A percentile compares a stretch with the other conserved stretches of the same genome.
phyloP scores from a whole-genome alignment of 148 eudicot species.

The Drosera capensis region DNA sequence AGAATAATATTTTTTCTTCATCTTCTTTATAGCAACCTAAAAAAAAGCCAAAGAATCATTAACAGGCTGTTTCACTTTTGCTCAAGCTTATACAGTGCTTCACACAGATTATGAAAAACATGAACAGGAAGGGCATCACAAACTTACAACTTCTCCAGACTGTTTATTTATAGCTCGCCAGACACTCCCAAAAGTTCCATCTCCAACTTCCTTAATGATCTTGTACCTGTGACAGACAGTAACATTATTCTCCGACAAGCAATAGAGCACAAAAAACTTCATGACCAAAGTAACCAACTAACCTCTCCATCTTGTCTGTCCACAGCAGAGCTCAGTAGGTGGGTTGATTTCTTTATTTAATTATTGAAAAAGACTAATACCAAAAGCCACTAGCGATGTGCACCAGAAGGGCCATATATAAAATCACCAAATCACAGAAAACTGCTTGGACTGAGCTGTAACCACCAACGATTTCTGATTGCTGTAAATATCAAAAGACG shows the following conservation, averaged over 20 bases:
- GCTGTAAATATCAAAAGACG: slow-evolving; percentile 11
- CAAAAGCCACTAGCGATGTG: slow-evolving; percentile 9
- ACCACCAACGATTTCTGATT: slow-evolving; percentile 19
- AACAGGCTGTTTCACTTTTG: too few relatives aligned
- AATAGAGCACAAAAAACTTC: background rate
- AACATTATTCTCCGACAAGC: background rate
- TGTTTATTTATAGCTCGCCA: slow-evolving; percentile 85
- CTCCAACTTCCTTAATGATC: slow-evolving; percentile 77
- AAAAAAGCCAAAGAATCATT: background rate
- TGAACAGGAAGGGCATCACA: background rate
- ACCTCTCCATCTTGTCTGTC: slow-evolving; percentile 58
- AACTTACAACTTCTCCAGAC: slow-evolving; percentile 73
- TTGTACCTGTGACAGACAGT: slow-evolving; percentile 35
- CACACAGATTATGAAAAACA: background rate
- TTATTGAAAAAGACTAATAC: slow-evolving; percentile 12
- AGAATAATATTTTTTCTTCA: slow-evolving; percentile 85
- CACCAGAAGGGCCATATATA: slow-evolving; percentile 15
- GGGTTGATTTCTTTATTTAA: slow-evolving; percentile 19
- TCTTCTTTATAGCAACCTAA: slow-evolving; percentile 86
- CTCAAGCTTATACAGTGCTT: background rate
- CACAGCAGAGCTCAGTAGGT: slow-evolving; percentile 11
- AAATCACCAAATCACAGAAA: slow-evolving; percentile 19
- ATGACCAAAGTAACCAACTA: slow-evolving; percentile 5
- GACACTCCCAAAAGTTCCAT: slow-evolving; percentile 85
- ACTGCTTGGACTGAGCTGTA: slow-evolving; percentile 26